Evolutionary conservation across 768 basidiomycete genomes (phyloP), one percentile per base, ranked within the genome.

Genomic region (Pholiota conissans): DNA sequence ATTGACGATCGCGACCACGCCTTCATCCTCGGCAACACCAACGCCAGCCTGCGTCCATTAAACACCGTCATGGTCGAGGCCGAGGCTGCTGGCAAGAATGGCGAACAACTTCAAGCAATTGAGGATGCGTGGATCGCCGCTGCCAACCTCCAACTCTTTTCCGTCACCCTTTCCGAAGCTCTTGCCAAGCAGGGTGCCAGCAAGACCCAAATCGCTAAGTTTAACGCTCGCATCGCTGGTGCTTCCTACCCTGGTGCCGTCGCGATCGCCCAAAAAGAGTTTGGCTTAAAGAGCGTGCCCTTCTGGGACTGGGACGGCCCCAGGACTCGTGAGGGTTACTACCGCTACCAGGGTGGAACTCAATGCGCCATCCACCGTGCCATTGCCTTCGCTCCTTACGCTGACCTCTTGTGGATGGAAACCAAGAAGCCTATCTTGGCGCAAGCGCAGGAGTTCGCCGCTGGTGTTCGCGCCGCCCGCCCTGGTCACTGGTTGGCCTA

Each of bases 291-390:
- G 69, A 74, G 59, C 46, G 83, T 85, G 27, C 94, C 95, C 0
- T 91, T 85, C 82, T 98, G 93, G 93, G 80, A 95, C 73, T 98
- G 95, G 94, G 92, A 98, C 72, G 79, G 88, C 47, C 93, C 96
- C 34, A 79, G 97, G 57, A 97, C 96, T 0, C 85, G 95, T 57
- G 96, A 98, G 72, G 96, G 96, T 39, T 98, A 85, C 79, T 98
- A 95, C 80, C 86, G 96, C 62, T 98, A 96, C 80, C 92, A 95
- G 73, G 95, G 96, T 59, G 96, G 96, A 7, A 98, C 95, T 4
- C 87, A 92, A 69, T 95, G 94, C 68, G 95, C 95, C 9, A 83
- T 98, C 67, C 89, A 91, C 74, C 92, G 96, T 58, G 91, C 90
- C 16, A 79, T 95, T 57, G 94, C 93, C 26, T 98, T 93, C 67